Conservation (phyloP, 805 yeast genomes). For the Saccharomyces jurei region DNA sequence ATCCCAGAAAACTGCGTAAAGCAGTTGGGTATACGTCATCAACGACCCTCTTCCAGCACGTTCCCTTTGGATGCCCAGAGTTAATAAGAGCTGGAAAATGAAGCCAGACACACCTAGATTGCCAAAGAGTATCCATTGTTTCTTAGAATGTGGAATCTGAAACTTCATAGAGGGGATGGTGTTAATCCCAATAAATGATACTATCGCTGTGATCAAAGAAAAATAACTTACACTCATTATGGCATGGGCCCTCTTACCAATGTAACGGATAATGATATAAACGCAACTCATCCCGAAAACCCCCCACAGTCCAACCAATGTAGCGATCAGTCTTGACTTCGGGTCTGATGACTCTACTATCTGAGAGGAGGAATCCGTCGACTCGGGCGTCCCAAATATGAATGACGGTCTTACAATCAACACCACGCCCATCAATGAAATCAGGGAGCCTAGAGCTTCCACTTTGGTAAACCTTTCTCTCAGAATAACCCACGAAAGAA, state of each 20-base stretch:
- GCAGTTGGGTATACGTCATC: slow-evolving; percentile 66
- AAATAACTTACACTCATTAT: slow-evolving; percentile 71
- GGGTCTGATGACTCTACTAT: slow-evolving; percentile 45
- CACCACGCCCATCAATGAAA: slow-evolving; percentile 68
- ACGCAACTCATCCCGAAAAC: slow-evolving; percentile 64
- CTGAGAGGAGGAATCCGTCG: slow-evolving; percentile 4
- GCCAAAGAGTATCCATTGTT: slow-evolving; percentile 59
- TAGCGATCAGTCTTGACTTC: slow-evolving; percentile 51
- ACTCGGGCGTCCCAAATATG: slow-evolving; percentile 41
- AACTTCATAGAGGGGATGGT: slow-evolving; percentile 52
- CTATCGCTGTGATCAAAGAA: slow-evolving; percentile 50
- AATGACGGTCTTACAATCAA: slow-evolving; percentile 77
- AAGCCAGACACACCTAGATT: slow-evolving; percentile 73
- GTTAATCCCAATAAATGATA: slow-evolving; percentile 46
- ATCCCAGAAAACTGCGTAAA: slow-evolving; percentile 76
- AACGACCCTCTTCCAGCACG: slow-evolving; percentile 68
- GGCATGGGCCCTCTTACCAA: slow-evolving; percentile 76
- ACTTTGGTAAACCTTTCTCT: slow-evolving; percentile 56
- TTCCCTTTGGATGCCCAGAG: slow-evolving; percentile 79
- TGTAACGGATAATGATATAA: slow-evolving; percentile 60
- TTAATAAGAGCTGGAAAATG: slow-evolving; percentile 66
- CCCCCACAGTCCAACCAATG: slow-evolving; percentile 55
- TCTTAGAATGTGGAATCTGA: slow-evolving; percentile 48
- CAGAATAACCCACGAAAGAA: slow-evolving; percentile 60
- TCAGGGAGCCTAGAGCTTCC: slow-evolving; percentile 61